phyloP scores from a whole-genome alignment of 2,329 filamentous ascomycete species.

The Hawksworthiomyces lignivorus region DNA sequence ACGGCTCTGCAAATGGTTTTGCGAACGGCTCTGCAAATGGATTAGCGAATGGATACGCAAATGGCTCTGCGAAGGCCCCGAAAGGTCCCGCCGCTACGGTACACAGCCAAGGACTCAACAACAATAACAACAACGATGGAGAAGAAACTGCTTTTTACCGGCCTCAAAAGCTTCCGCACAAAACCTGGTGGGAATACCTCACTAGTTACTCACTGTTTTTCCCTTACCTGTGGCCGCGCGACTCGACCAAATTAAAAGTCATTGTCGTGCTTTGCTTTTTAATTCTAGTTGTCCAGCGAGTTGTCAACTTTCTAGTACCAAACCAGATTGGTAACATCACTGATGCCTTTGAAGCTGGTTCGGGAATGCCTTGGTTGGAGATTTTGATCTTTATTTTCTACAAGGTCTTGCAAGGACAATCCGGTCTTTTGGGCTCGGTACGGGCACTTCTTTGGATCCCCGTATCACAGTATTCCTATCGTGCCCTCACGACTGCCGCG shows the following conservation, averaged over 20 bases:
- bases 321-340: constrained; percentile 73
- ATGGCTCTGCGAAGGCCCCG: neutral
- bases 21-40: constrained; percentile 19
- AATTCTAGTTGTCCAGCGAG: constrained; percentile 71
- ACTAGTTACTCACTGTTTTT: constrained; percentile 90
- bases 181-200: constrained; percentile 94
- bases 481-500: constrained; percentile 84
- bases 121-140: constrained; percentile 29
- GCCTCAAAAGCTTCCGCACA: constrained; percentile 75
- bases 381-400: constrained; percentile 72
- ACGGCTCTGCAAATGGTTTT: constrained; percentile 14
- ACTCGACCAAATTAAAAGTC: constrained; percentile 63
- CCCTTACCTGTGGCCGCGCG: constrained; percentile 92
- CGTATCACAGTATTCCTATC: constrained; percentile 93
- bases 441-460: constrained; percentile 90
- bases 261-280: constrained; percentile 76
- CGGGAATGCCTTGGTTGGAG: constrained; percentile 59
- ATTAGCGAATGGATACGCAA: constrained; percentile 13
- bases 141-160: constrained; percentile 78
- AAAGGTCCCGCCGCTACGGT: constrained; percentile 1
- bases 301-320: constrained; percentile 81
- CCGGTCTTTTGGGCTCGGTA: constrained; percentile 75
- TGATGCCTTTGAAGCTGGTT: constrained; percentile 51
- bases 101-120: neutral
- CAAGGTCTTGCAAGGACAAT: constrained; percentile 78